Conservation (phyloP, 1,284 basidiomycete species). For the Ceratobasidium sp. region DNA sequence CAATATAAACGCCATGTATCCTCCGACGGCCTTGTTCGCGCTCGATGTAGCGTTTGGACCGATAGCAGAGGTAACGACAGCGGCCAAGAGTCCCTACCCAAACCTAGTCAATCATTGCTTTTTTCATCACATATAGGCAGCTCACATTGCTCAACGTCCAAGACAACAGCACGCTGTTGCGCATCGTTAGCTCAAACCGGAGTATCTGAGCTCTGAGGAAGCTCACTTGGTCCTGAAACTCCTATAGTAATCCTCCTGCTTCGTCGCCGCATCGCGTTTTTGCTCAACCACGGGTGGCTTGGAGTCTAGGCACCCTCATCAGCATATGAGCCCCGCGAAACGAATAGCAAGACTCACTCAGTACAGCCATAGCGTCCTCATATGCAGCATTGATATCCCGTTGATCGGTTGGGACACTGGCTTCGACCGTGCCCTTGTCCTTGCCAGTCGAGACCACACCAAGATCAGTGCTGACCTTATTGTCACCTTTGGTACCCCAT, state of each 20-base stretch:
- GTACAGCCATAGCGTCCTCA: constrained; percentile 80
- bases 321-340: neutral
- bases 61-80: constrained; percentile 57
- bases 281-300: constrained; percentile 76
- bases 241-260: constrained; percentile 89
- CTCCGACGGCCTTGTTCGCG: constrained; percentile 65
- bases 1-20: constrained; percentile 82
- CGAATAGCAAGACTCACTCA: constrained; percentile 50
- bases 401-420: constrained; percentile 78
- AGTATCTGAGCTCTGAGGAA: neutral
- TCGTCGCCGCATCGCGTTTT: constrained; percentile 68
- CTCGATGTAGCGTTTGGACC: constrained; percentile 50
- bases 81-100: constrained; percentile 70
- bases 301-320: constrained; percentile 1
- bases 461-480: constrained; percentile 80
- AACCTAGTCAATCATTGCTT: neutral
- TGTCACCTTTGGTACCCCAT: constrained; percentile 93
- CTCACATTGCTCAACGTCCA: constrained; percentile 85
- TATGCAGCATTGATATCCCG: constrained; percentile 88
- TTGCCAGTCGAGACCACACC: constrained; percentile 70
- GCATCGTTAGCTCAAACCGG: constrained; percentile 24
- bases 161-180: constrained; percentile 66
- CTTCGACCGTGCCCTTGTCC: constrained; percentile 78
- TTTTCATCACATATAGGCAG: constrained; percentile 27
- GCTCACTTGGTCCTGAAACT: constrained; percentile 83